Evolutionary conservation across 2,329 filamentous ascomycete genomes (phyloP).

Genomic region (Colletotrichum incanum): DNA sequence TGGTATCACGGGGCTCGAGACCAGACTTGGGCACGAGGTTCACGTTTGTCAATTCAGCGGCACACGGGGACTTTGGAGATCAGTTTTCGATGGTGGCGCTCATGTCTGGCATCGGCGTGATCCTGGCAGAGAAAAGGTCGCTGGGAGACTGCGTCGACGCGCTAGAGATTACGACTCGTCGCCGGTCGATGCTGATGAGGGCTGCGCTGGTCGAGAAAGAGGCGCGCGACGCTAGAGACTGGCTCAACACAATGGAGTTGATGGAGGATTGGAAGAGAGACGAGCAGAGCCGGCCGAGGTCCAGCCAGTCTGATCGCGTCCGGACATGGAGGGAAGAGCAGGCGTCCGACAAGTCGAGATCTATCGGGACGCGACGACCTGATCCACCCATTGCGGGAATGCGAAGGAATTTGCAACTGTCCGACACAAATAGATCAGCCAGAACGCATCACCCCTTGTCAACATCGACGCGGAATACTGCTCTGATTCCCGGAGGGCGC

Average conservation of each 20-base stretch:
- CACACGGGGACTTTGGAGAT: background rate
- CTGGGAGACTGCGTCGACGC: background rate
- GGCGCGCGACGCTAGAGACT: conserved; percentile 4
- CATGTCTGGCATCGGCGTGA: conserved; percentile 18
- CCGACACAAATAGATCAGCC: background rate
- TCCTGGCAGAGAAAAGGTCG: background rate
- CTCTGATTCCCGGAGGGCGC: background rate
- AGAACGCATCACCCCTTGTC: background rate
- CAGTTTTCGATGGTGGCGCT: conserved; percentile 15
- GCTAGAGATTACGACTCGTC: background rate
- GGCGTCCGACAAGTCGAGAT: background rate
- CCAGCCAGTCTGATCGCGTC: background rate
- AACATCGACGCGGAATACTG: background rate
- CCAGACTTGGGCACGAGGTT: conserved; percentile 8
- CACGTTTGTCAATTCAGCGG: conserved; percentile 1
- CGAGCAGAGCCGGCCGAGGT: background rate
- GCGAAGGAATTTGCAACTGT: too few relatives aligned
- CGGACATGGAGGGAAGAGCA: conserved; percentile 4
- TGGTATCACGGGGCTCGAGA: conserved; percentile 6
- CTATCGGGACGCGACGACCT: background rate
- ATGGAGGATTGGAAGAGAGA: background rate
- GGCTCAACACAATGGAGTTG: background rate
- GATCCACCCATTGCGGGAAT: background rate
- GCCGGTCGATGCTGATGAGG: background rate
- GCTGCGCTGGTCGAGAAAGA: conserved; percentile 3